Conservation (phyloP, 2,329 filamentous ascomycete species). For the Botrytis elliptica region DNA sequence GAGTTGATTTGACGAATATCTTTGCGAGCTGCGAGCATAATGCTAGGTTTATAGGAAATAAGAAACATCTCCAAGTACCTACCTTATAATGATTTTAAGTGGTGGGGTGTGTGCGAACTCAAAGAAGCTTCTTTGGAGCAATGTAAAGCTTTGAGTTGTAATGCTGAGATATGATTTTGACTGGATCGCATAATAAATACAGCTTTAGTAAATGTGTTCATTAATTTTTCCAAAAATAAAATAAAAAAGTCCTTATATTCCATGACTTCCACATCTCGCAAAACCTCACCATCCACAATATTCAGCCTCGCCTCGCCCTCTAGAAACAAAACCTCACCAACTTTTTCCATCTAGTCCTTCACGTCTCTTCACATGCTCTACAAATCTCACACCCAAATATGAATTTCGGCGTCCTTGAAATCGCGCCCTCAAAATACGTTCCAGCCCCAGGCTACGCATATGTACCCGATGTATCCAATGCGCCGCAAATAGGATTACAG, state of each 20-base stretch:
- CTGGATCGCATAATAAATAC: not conserved
- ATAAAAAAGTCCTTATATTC: not conserved
- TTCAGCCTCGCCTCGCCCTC: conserved; percentile 4
- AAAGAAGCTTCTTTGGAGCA: not conserved
- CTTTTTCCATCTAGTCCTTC: too few species aligned
- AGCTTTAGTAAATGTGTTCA: not conserved
- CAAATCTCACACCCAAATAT: conserved; percentile 46
- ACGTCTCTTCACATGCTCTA: too few species aligned
- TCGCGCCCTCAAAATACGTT: conserved; percentile 68
- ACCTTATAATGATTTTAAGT: not conserved
- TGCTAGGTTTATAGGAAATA: conserved; percentile 4
- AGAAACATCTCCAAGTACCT: conserved; percentile 8
- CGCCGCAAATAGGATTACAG: conserved; percentile 51
- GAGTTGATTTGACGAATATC: conserved; percentile 5
- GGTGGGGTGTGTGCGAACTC: not conserved
- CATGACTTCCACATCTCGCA: not conserved
- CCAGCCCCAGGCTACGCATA: conserved; percentile 89
- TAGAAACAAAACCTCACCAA: not conserved
- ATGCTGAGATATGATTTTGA: not conserved
- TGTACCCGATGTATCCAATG: conserved; percentile 67
- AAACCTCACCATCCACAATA: not conserved
- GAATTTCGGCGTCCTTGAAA: conserved; percentile 77
- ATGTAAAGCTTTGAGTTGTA: not conserved
- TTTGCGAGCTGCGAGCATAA: not conserved
- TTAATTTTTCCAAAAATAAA: not conserved